phyloP scores from a whole-genome alignment of 805 yeast genomes.

The Jamesozyma gamospora region DNA sequence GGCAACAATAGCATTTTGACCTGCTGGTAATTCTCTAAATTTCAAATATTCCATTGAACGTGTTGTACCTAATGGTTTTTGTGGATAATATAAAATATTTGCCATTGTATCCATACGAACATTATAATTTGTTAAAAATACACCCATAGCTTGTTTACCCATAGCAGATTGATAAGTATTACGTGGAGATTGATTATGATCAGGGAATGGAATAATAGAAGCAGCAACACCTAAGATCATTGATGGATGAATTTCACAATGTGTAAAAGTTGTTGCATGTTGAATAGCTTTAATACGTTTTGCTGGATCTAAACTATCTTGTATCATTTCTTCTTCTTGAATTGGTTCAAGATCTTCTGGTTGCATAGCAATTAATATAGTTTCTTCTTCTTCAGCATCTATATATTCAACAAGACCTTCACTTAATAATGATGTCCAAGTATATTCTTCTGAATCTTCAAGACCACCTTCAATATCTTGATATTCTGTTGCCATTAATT shows the following conservation, averaged over 20 bases:
- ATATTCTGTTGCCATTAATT: constrained; percentile 54
- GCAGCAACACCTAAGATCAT: constrained; percentile 99
- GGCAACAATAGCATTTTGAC: constrained; percentile 97
- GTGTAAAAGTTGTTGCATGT: constrained; percentile 80
- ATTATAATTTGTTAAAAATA: constrained; percentile 84
- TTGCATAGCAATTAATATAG: constrained; percentile 96
- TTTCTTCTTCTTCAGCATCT: constrained; percentile 98
- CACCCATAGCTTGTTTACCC: constrained; percentile 99
- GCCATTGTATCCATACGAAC: constrained; percentile 99
- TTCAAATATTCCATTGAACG: constrained; percentile 96
- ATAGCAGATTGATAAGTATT: constrained; percentile 98
- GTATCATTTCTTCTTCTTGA: constrained; percentile 36
- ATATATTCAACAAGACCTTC: constrained; percentile 92
- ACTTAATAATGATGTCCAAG: constrained; percentile 76
- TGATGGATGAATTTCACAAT: constrained; percentile 97
- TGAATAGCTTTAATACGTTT: constrained; percentile 73
- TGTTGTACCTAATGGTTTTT: constrained; percentile 95
- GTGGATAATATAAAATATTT: constrained; percentile 92
- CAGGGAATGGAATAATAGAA: constrained; percentile 98
- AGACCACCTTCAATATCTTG: constrained; percentile 43
- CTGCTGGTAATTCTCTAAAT: constrained; percentile 97
- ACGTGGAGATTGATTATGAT: constrained; percentile 98
- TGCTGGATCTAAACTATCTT: constrained; percentile 41
- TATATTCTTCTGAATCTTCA: constrained; percentile 49
- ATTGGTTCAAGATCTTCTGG: constrained; percentile 87